Conservation (phyloP, 805 yeast species). For the Saturnispora silvae region DNA sequence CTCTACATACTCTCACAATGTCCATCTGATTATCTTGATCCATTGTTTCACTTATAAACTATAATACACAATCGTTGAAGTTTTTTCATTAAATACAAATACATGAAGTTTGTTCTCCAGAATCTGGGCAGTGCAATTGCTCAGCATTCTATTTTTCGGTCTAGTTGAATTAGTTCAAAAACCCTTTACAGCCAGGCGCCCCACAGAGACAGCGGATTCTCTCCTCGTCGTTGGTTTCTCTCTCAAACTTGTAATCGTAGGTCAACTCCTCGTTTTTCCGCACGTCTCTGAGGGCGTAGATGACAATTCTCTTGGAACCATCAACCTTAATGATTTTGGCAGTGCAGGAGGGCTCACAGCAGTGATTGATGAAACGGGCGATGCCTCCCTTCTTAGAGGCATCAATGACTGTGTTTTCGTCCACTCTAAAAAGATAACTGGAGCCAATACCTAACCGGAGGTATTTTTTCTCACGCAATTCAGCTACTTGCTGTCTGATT, state of each 20-base stretch:
- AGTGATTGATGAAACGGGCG: slow-evolving; percentile 93
- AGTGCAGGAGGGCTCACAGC: slow-evolving; percentile 95
- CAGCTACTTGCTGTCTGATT: slow-evolving; percentile 88
- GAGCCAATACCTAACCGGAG: slow-evolving; percentile 90
- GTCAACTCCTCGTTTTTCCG: slow-evolving; percentile 87
- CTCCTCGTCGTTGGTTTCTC: slow-evolving; percentile 81
- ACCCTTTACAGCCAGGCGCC: slow-evolving; percentile 89
- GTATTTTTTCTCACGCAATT: slow-evolving; percentile 78
- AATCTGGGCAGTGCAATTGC: no score
- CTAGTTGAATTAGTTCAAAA: slow-evolving; percentile 45
- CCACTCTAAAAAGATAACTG: slow-evolving; percentile 83
- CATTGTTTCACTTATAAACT: no score
- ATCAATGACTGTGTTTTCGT: slow-evolving; percentile 89
- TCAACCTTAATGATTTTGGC: slow-evolving; percentile 94
- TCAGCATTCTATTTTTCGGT: neutral
- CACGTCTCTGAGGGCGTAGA: slow-evolving; percentile 83
- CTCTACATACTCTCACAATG: slow-evolving; percentile 41
- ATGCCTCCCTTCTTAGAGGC: slow-evolving; percentile 97
- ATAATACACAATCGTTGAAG: no score
- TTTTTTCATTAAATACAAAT: neutral
- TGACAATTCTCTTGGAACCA: slow-evolving; percentile 87
- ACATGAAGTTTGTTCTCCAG: no score
- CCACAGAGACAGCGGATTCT: slow-evolving; percentile 92
- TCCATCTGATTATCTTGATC: slow-evolving; percentile 60
- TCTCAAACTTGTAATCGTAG: slow-evolving; percentile 90